Evolutionary conservation across 139 green algal genomes (phyloP), one percentile per base, ranked within the genome.

Genomic region (Micractinium conductrix): DNA sequence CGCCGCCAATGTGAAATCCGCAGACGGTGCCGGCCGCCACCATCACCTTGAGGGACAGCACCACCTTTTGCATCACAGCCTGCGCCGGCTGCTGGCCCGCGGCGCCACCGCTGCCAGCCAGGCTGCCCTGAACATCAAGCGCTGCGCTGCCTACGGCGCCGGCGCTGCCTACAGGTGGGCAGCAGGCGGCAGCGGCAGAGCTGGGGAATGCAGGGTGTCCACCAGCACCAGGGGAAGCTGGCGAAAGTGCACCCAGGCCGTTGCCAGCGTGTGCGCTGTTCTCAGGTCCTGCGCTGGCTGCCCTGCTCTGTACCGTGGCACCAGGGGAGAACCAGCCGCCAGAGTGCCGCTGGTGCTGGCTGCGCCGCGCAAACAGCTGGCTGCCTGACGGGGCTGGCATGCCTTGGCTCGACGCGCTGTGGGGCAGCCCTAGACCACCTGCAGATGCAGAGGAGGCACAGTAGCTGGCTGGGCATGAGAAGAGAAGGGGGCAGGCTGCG

Each of bases 1-100:
- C 85, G 21, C 93, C 93, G 33, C 92, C 92, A 45, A 95, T 87
- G 73, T 94, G 91, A 88, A 95, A 97, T 2, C 90, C 78, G 60
- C 91, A 96, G 8, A 92, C 86, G 4, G 60, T 87, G 45, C 94
- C 94, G 16, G 89, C 88, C 2, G 86, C 88, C 14, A 95, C 84
- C 35, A 93, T 92, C 26, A 97, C 91, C 88, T 96, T 86, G 19
- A 88, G 74, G 5, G 79, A 85, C 68, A 91, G 87, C 60, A 55
- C 48, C 24, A 88, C 87, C 85, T 88, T 80, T 48, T 91, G 88
- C 79, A 90, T 83, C 7, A 42, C 65, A 37, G 53, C 50, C 65
- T 65, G 76, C 58, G 24, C 58, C 19, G 48, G 53, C 70, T 35
- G 75, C 48, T 71, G 75, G 35, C 75, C 53, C 53, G 19, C 26